Base-by-base conservation (phyloP, 345 rosid genomes). In the Psidium friedrichsthalianum region DNA sequence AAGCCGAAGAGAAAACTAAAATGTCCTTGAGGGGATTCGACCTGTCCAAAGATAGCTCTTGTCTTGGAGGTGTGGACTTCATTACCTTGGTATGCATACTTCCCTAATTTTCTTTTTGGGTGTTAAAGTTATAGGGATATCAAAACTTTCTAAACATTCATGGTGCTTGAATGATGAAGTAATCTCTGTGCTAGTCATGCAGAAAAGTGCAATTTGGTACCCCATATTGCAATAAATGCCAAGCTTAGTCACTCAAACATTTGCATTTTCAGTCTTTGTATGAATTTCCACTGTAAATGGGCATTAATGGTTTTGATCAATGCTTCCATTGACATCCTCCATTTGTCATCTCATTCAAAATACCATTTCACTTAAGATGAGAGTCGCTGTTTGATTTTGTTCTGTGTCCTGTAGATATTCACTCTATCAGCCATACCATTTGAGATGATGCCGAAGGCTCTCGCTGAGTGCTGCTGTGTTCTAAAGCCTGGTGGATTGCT, bases 381-480 rank as follows among this genome's bases (percentile, higher is more conserved):
- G 3, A 42, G 61, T n/a, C 57, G 27, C 44, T 2, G 0, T 7
- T 16, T 42, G 54, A 49, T 69, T 42, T 64, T 1, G 0, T 8
- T 84, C 2, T 29, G 25, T n/a, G 74, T 80, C 18, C 83, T 42
- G 85, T 89, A 97, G 98, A 93, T 97, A 88, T 95, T 97, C 88
- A 95, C 99, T 85, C 88, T 97, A 82, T 97, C 99, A 21, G 98
- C 98, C 27, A 94, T 95, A 83, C 96, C 96, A 81, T 91, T 89
- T 81, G 87, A 92, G 83, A 89, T 82, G 83, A 95, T 95, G 98
- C 96, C 92, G 16, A 74, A 80, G 86, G 93, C 96, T 83, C 90
- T 95, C 51, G 78, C 81, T 53, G 92, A 93, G 87, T 95, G 96
- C 84, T 93, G 90, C 91, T 86, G 91, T 85, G 95, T 95, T 57